Evolutionary conservation across 495 filamentous ascomycete species (phyloP), one percentile per base, ranked within the genome.

Genomic region (Talaromyces borbonicus): DNA sequence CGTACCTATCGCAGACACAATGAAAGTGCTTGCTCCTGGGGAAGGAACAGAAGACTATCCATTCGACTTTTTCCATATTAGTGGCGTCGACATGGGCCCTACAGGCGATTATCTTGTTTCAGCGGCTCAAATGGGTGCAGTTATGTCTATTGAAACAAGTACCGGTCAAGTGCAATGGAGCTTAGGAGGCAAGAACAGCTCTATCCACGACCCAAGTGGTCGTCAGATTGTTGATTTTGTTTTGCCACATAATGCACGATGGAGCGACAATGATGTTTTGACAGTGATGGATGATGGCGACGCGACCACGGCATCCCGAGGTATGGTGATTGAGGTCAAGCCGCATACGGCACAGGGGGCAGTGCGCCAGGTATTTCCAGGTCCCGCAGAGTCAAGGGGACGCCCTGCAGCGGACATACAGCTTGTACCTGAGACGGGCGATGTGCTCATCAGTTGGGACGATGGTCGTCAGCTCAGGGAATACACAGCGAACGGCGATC

Each of bases 221-320:
- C 31, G 35, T 20, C 44, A 30, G 9, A 16, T 39, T 18, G 58
- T 61, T 47, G 46, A 75, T 14, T 81, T 81, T 56, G 61, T 55
- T 29, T 79, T 70, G 49, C 78, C 81, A 52, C 78, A 83, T 49
- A 70, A 81, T 48, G 77, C 71, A 4, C 69, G 73, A 63, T 73
- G 61, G 56, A 55, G 56, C 66, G 25, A 50, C 58, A 38, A 55
- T 56, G 50, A 67, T 45, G 53, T 66, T 25, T 64, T 80, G 25
- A 71, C 73, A 0, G 54, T 80, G 8, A 65, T 72, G 45, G 73
- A 80, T 52, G 78, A 78, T 46, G 72, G 61, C 4, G 65, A 60
- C 51, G 46, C 47, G 59, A 56, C 43, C 46, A 45, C 27, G 11
- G 46, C 52, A 69, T 63, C 57, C 20, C 56, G 55, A 8, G 66